Conservation (phyloP, 2,329 filamentous ascomycete genomes). For the Stagonosporopsis chrysanthemi region DNA sequence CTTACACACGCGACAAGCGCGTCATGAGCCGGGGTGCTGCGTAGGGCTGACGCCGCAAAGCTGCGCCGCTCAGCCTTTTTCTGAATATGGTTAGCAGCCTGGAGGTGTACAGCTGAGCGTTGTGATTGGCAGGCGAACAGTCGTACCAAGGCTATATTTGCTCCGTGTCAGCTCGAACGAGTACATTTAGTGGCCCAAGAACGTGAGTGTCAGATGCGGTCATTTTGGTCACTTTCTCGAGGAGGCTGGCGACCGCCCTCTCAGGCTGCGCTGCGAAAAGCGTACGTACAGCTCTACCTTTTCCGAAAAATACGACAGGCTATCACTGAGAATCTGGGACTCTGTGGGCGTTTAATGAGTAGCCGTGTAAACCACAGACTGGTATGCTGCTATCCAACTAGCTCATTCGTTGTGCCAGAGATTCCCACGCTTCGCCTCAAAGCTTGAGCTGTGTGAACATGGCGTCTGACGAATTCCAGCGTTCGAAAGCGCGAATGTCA, state of each 20-base stretch:
- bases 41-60: constrained; percentile 36
- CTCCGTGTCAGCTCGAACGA: constrained; percentile 13
- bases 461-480: too few species aligned
- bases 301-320: not conserved
- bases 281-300: not conserved
- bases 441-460: too few species aligned
- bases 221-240: constrained; percentile 1
- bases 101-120: not conserved
- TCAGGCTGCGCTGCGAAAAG: not conserved
- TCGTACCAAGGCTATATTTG: constrained; percentile 20
- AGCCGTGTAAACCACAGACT: too few species aligned
- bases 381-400: too few species aligned
- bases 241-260: not conserved
- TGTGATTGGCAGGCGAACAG: constrained; percentile 6
- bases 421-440: too few species aligned
- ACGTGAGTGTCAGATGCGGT: not conserved
- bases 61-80: constrained; percentile 32
- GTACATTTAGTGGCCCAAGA: constrained; percentile 7
- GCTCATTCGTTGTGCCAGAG: too few species aligned
- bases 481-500: too few species aligned
- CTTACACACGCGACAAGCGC: constrained; percentile 40
- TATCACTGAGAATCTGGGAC: not conserved
- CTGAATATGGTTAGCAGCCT: constrained; percentile 12
- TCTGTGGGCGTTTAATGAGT: too few species aligned
- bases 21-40: constrained; percentile 14